A percentile compares a stretch with the other conserved stretches of the same genome.
These are phyloP conservation scores for Hansenula sp. DNA, from an alignment of 1,139 yeast genomes.

Conservation along the genomic window DNA sequence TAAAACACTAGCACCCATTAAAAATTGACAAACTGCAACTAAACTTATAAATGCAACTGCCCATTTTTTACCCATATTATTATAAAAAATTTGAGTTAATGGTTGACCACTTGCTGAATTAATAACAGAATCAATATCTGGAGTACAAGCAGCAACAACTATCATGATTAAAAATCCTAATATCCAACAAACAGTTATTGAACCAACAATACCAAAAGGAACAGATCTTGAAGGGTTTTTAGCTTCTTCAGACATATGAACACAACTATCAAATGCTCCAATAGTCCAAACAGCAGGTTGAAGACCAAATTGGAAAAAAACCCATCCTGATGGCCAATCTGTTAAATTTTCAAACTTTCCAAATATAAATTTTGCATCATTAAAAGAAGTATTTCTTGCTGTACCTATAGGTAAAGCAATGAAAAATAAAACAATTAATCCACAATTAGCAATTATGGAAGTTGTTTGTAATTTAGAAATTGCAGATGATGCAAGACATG, in stretches of 20 bases:
- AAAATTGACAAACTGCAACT: conserved; percentile 48
- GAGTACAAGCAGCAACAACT: conserved; percentile 47
- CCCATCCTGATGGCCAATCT: conserved; percentile 58
- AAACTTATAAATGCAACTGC: conserved; percentile 54
- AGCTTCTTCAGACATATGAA: conserved; percentile 67
- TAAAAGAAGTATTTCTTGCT: conserved; percentile 24
- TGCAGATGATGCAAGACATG: conserved; percentile 41
- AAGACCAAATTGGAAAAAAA: conserved; percentile 46
- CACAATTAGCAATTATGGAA: conserved; percentile 48
- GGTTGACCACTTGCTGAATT: conserved; percentile 41
- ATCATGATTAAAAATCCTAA: conserved; percentile 51
- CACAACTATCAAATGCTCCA: conserved; percentile 62
- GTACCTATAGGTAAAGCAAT: conserved; percentile 60
- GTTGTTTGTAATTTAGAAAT: conserved; percentile 52
- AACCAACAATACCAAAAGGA: conserved; percentile 54
- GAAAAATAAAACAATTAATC: conserved; percentile 47
- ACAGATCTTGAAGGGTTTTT: conserved; percentile 53
- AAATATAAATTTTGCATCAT: conserved; percentile 40
- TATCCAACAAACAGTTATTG: conserved; percentile 50
- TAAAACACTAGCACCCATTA: conserved; percentile 54
- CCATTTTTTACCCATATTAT: conserved; percentile 60
- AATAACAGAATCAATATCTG: conserved; percentile 38
- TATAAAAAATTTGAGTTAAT: conserved; percentile 56
- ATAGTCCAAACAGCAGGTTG: conserved; percentile 61
- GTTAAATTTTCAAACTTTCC: conserved; percentile 40